Conservation (phyloP, 257 asterid species). For the Handroanthus guayacan region DNA sequence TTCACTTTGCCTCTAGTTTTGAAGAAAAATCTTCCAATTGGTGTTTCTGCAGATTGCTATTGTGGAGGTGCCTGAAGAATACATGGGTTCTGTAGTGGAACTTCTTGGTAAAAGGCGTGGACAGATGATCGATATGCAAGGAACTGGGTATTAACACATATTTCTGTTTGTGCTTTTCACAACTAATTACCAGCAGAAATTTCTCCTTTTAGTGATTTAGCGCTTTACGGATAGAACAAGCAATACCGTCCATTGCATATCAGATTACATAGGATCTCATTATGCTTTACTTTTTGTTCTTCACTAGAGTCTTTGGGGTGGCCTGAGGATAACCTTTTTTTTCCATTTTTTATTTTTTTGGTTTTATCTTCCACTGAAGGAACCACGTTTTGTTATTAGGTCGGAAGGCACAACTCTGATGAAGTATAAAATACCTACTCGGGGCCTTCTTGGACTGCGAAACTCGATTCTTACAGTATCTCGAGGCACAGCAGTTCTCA, state of each 20-base stretch:
- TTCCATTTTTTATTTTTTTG: constrained; percentile 19
- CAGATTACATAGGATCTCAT: constrained; percentile 1
- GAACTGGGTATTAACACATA: constrained; percentile 65
- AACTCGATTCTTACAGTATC: constrained; percentile 91
- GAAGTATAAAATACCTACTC: constrained; percentile 91
- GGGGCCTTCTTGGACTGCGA: constrained; percentile 94
- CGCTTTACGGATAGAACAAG: background rate
- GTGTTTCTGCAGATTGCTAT: constrained; percentile 72
- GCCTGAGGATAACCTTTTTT: background rate
- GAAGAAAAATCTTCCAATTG: constrained; percentile 12
- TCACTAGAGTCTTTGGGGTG: background rate
- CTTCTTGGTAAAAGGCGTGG: constrained; percentile 99
- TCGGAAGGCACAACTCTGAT: constrained; percentile 80
- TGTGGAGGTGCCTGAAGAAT: constrained; percentile 94
- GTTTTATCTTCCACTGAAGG: constrained; percentile 31
- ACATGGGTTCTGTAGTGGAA: constrained; percentile 91
- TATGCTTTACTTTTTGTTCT: background rate
- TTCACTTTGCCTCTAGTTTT: background rate
- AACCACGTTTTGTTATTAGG: constrained; percentile 44
- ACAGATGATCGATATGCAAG: constrained; percentile 94
- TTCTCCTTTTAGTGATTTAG: constrained; percentile 5
- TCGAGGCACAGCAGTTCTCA: constrained; percentile 94
- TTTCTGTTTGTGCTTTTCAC: background rate
- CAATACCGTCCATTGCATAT: background rate
- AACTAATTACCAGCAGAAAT: constrained; percentile 1